Evolutionary conservation across 148 eudicot genomes (phyloP).

Genomic region (Amaranthus hypochondriacus): DNA sequence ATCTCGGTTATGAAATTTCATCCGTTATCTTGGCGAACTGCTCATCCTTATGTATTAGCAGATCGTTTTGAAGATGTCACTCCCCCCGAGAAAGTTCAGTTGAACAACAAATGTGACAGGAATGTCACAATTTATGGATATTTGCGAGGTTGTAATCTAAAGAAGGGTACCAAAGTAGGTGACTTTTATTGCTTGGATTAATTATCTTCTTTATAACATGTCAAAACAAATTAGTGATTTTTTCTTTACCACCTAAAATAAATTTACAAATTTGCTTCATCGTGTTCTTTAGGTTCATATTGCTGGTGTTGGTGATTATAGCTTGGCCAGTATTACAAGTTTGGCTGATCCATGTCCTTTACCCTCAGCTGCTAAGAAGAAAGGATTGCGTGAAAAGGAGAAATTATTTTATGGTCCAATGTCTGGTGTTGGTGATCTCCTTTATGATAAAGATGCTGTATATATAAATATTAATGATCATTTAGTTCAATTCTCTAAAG

Average conservation of each 20-base stretch:
- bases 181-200: background rate
- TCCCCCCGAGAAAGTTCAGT: constrained; percentile 65
- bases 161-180: constrained; percentile 84
- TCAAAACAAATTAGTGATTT: background rate
- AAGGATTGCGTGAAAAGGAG: constrained; percentile 95
- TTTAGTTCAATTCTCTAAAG: constrained; percentile 84
- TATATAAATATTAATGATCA: constrained; percentile 85
- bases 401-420: constrained; percentile 95
- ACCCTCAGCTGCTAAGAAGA: constrained; percentile 96
- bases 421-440: constrained; percentile 94
- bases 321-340: constrained; percentile 61
- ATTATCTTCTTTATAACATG: background rate
- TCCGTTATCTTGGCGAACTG: constrained; percentile 74
- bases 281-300: constrained; percentile 61
- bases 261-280: background rate
- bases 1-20: constrained; percentile 89
- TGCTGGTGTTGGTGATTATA: constrained; percentile 94
- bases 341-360: constrained; percentile 94
- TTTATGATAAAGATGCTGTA: constrained; percentile 92
- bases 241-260: background rate
- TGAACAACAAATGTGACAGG: constrained; percentile 74
- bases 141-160: constrained; percentile 90
- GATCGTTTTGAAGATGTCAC: constrained; percentile 98
- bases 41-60: constrained; percentile 83
- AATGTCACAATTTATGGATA: constrained; percentile 85